Evolutionary conservation across 495 filamentous ascomycete genomes (phyloP), one percentile per base, ranked within the genome.

Genomic region (Aspergillus homomorphus): DNA sequence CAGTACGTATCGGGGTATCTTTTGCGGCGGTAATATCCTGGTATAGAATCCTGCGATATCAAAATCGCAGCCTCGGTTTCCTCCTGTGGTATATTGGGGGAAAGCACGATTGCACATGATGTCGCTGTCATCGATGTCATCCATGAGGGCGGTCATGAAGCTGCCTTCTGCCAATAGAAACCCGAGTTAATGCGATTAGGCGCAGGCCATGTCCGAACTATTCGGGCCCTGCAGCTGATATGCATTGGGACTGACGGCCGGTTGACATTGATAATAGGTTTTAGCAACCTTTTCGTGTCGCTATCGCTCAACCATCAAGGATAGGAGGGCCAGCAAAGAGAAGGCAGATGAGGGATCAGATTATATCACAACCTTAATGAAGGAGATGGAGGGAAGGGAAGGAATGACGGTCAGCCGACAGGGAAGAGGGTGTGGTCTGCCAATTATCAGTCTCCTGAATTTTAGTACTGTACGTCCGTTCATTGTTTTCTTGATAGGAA

Each of bases 241-340:
- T 67, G 61, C 61, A 64, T 20, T 19, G 18, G 41, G 18, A 23
- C 46, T 51, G 22, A 45, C 48, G 44, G 43, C 22, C 57, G 45
- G 48, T 63, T 66, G 61, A 66, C 63, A 66, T 66, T 66, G 61
- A 66, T 66, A 66, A 66, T 66, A 57, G 21, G 24, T 57, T 38
- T 66, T 63, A 66, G 56, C 56, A 63, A 66, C 56, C 41, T 19
- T 54, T 63, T 44, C 23, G 50, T 20, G 33, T 55, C 53, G 60
- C 58, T 66, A 63, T 66, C 61, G 61, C 54, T 49, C 23, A 46
- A 23, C 21, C 21, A 26, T 23, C n/a, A 23, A 8, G 51, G 28
- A 10, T 14, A 42, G 28, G 51, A 44, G n/a, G 51, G 41, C 16
- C 33, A 38, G 33, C 33, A 38, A 38, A 26, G 50, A 53, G 41